A percentile compares a stretch with the other conserved stretches of the same genome.
Evolutionary conservation across 306 rosid species (phyloP).

Genomic region (Cucurbita maxima): DNA sequence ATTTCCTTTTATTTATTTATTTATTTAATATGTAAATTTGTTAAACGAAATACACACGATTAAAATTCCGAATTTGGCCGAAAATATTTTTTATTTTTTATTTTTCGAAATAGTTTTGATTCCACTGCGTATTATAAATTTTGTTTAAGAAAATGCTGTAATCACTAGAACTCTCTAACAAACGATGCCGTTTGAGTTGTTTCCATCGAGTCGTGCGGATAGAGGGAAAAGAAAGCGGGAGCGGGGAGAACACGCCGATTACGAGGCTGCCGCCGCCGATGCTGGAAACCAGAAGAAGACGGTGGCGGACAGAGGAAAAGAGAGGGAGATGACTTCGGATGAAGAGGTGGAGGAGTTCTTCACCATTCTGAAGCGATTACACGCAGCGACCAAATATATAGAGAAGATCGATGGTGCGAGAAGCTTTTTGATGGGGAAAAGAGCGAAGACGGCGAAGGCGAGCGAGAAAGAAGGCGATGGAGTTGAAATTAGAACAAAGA

Average conservation of each 20-base stretch:
- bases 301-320: not conserved
- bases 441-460: constrained; percentile 10
- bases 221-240: constrained; percentile 23
- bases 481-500: not conserved
- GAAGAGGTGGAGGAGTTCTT: constrained; percentile 41
- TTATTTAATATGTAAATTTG: not conserved
- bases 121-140: not conserved
- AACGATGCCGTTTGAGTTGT: not conserved
- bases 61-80: too few relatives aligned
- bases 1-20: too few relatives aligned
- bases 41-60: too few relatives aligned
- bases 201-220: constrained; percentile 6
- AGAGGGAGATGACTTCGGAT: constrained; percentile 13
- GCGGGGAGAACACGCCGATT: not conserved
- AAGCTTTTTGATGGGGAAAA: constrained; percentile 7
- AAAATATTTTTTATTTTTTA: not conserved
- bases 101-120: not conserved
- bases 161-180: not conserved
- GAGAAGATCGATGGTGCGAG: constrained; percentile 10
- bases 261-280: not conserved
- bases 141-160: not conserved
- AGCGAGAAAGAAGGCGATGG: constrained; percentile 6
- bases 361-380: constrained; percentile 32
- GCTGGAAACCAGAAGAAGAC: not conserved
- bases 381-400: constrained; percentile 22